phyloP scores from a whole-genome alignment of 179 eudicot species.

The Kewa caespitosa region DNA sequence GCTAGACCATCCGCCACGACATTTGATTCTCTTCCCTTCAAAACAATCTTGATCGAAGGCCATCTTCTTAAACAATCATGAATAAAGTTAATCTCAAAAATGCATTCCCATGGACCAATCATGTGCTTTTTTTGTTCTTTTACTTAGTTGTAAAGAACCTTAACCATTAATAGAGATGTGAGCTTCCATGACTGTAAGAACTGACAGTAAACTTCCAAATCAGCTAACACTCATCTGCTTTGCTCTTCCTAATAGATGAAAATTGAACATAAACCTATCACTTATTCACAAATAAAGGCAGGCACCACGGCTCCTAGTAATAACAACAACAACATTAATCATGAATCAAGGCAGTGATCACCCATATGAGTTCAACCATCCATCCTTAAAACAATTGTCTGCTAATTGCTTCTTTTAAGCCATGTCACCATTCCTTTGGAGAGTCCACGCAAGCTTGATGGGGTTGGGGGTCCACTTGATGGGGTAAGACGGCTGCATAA shows the following conservation, averaged over 20 bases:
- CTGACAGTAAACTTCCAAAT: conserved; percentile 26
- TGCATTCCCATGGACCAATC: no score
- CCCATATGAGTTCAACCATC: not conserved
- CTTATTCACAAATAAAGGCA: conserved; percentile 33
- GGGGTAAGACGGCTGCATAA: conserved; percentile 74
- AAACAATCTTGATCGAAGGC: no score
- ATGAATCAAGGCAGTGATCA: not conserved
- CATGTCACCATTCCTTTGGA: conserved; percentile 16
- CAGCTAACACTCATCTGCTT: conserved; percentile 17
- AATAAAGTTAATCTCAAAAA: no score
- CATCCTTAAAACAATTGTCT: not conserved
- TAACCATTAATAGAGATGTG: conserved; percentile 14
- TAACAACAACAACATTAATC: conserved; percentile 9
- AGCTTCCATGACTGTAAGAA: conserved; percentile 23
- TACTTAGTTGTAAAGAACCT: no score
- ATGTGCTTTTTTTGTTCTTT: no score
- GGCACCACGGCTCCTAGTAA: conserved; percentile 24
- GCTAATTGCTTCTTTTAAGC: not conserved
- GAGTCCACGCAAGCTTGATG: conserved; percentile 27
- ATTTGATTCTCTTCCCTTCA: no score
- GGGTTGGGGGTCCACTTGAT: conserved; percentile 37
- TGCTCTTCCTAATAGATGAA: conserved; percentile 11
- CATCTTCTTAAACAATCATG: no score
- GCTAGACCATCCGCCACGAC: no score
- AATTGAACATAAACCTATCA: conserved; percentile 6